phyloP scores from a whole-genome alignment of 2,329 filamentous ascomycete genomes.

The Gnomoniopsis smithogilvyi region DNA sequence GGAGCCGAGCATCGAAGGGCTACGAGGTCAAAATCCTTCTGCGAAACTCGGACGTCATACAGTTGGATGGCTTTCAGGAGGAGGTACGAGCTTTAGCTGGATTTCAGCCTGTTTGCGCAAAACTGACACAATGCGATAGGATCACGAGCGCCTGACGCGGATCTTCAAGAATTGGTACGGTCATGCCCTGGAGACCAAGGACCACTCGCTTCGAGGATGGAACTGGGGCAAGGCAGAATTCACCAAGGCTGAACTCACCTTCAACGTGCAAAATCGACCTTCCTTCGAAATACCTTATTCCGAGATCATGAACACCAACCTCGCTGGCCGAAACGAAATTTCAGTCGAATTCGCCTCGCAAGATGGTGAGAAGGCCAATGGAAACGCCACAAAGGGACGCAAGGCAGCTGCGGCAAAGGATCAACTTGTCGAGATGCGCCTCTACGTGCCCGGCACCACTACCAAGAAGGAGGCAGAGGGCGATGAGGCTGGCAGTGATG shows the following conservation, averaged over 20 bases:
- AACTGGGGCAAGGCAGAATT: conserved; percentile 99
- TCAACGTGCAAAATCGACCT: conserved; percentile 95
- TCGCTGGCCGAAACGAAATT: conserved; percentile 96
- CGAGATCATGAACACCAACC: conserved; percentile 95
- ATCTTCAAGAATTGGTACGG: conserved; percentile 99
- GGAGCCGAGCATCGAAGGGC: conserved; percentile 89
- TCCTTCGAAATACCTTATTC: conserved; percentile 97
- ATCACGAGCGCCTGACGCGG: conserved; percentile 86
- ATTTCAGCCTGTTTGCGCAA: neutral
- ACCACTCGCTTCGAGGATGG: conserved; percentile 94
- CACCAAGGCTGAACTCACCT: conserved; percentile 87
- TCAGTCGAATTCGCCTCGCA: conserved; percentile 89
- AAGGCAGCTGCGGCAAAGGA: conserved; percentile 88
- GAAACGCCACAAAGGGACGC: conserved; percentile 75
- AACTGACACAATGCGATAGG: conserved; percentile 43
- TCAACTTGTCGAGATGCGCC: conserved; percentile 96
- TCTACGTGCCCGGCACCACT: conserved; percentile 92
- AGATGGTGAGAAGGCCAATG: conserved; percentile 70
- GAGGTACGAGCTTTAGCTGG: conserved; percentile 50
- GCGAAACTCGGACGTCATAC: conserved; percentile 79
- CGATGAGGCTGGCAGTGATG: conserved; percentile 67
- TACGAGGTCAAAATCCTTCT: conserved; percentile 92
- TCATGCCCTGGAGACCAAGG: conserved; percentile 84
- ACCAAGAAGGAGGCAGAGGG: conserved; percentile 73
- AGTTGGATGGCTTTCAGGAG: conserved; percentile 91